These are phyloP conservation scores for Flaveria sonorensis DNA, from an alignment of 129 eudicot genomes.

Conservation along the genomic window DNA sequence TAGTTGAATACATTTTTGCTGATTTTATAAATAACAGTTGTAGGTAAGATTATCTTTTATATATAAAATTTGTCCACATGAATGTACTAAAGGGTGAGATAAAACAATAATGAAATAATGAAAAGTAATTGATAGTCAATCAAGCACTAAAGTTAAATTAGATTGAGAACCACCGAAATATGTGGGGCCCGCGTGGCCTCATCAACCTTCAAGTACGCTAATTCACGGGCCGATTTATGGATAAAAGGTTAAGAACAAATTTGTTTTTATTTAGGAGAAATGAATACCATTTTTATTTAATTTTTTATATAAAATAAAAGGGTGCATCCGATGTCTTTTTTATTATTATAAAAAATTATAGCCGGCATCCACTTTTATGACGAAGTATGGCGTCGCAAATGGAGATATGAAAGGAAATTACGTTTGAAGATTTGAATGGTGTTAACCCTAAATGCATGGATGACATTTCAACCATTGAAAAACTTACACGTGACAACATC, in stretches of 20 bases:
- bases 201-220: slow-evolving; percentile 15
- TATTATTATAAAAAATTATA: no score
- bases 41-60: background rate
- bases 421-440: background rate
- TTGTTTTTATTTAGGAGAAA: background rate
- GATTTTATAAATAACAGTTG: no score
- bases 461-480: background rate
- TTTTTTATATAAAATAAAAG: no score
- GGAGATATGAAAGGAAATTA: background rate
- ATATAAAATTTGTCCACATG: background rate
- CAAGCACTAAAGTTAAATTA: slow-evolving; percentile 24
- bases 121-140: slow-evolving; percentile 15
- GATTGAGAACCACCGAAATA: slow-evolving; percentile 41
- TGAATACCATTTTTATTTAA: no score
- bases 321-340: no score
- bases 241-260: background rate
- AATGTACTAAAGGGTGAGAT: background rate
- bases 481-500: background rate
- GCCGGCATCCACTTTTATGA: background rate
- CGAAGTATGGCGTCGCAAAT: background rate
- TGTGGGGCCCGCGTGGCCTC: slow-evolving; percentile 8
- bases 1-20: no score
- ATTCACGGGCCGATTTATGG: slow-evolving; percentile 30
- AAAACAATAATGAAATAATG: background rate
- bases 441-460: background rate